phyloP scores from a whole-genome alignment of 345 rosid genomes.

The Hypericum androsaemum region DNA sequence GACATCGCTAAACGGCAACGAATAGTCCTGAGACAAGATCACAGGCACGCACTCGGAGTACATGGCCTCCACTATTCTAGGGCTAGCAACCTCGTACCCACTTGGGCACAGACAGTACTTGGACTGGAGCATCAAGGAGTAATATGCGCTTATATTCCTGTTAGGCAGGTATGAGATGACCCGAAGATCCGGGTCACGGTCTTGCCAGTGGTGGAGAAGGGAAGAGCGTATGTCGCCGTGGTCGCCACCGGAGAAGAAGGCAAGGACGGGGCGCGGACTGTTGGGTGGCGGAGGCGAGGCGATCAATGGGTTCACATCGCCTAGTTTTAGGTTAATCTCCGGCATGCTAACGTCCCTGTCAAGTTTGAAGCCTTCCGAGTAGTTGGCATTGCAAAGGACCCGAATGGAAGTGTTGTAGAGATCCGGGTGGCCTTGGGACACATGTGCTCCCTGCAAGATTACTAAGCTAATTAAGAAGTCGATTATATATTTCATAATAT shows the following conservation, averaged over 20 bases:
- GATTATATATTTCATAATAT: too few species aligned
- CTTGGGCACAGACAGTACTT: slow-evolving; percentile 89
- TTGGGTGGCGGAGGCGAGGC: slow-evolving; percentile 26
- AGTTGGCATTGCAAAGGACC: slow-evolving; percentile 86
- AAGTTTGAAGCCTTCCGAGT: slow-evolving; percentile 84
- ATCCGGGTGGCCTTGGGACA: slow-evolving; percentile 36
- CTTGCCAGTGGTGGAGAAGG: slow-evolving; percentile 67
- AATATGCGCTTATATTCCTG: slow-evolving; percentile 31
- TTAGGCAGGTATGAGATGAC: slow-evolving; percentile 66
- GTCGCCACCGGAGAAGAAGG: slow-evolving; percentile 79
- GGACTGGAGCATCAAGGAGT: slow-evolving; percentile 58
- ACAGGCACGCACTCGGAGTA: slow-evolving; percentile 83
- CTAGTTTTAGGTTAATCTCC: slow-evolving; percentile 52
- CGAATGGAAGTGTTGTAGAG: slow-evolving; percentile 63
- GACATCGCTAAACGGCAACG: slow-evolving; percentile 75
- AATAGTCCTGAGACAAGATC: slow-evolving; percentile 55
- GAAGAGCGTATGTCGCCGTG: slow-evolving; percentile 64
- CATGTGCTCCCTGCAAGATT: slow-evolving; percentile 55
- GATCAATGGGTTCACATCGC: slow-evolving; percentile 38
- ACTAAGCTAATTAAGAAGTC: too few species aligned
- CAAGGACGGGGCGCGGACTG: slow-evolving; percentile 41
- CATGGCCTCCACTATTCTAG: slow-evolving; percentile 75
- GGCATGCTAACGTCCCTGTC: slow-evolving; percentile 67
- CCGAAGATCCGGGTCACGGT: slow-evolving; percentile 43
- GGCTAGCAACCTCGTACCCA: slow-evolving; percentile 90